Percentiles rank a stretch among this genome's conserved stretches.
Evolutionary conservation across 345 rosid species (phyloP).

Genomic region (Camelina sativa): DNA sequence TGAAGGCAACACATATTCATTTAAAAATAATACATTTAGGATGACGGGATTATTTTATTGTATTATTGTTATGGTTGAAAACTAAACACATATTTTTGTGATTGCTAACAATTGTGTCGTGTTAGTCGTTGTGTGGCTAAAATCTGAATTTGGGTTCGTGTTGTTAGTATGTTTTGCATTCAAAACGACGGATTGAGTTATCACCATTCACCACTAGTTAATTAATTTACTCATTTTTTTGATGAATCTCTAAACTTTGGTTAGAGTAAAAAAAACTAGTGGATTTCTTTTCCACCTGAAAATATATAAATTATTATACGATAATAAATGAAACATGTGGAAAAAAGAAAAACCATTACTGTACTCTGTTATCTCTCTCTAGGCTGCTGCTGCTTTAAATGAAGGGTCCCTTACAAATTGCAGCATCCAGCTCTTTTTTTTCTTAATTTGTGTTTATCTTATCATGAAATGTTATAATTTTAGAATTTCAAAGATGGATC

Average conservation of each 20-base stretch:
- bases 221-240: not conserved
- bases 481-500: slow-evolving; percentile 3
- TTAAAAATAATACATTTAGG: not conserved
- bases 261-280: not conserved
- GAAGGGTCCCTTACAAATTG: not conserved
- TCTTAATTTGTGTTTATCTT: not conserved
- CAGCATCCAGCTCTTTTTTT: not conserved
- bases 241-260: not conserved
- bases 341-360: not conserved
- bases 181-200: not conserved
- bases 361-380: not conserved
- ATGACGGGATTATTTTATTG: not conserved
- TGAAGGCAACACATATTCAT: not conserved
- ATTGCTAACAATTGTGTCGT: not conserved
- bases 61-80: not conserved
- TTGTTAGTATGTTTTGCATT: not conserved
- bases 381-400: slow-evolving; percentile 24
- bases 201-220: not conserved
- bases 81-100: not conserved
- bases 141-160: not conserved
- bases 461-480: not conserved
- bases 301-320: not conserved
- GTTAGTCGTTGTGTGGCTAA: not conserved
- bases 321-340: slow-evolving; percentile 27
- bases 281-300: slow-evolving; percentile 20